Percentiles rank a stretch among this genome's conserved stretches.
phyloP scores from a whole-genome alignment of 2,329 filamentous ascomycete species.

The Pseudopyrenochaeta lycopersici region DNA sequence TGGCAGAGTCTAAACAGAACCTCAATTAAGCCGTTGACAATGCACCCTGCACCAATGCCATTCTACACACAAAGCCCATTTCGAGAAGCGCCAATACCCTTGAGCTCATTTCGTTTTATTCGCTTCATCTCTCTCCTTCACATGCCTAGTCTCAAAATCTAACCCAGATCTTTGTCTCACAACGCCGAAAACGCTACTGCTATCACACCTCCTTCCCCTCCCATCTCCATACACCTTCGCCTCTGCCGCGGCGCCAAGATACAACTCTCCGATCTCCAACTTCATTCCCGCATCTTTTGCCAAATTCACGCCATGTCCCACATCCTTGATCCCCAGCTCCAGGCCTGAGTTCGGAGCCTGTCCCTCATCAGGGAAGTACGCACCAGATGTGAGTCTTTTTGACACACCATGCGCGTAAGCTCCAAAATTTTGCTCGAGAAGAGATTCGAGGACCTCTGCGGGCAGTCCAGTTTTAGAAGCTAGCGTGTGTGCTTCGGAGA shows the following conservation, averaged over 20 bases:
- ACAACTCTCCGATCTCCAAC: slow-evolving; percentile 55
- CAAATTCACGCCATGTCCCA: slow-evolving; percentile 58
- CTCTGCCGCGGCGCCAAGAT: slow-evolving; percentile 54
- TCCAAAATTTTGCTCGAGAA: slow-evolving; percentile 50
- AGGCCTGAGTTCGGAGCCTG: slow-evolving; percentile 59
- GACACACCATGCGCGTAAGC: slow-evolving; percentile 35
- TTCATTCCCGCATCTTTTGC: slow-evolving; percentile 52
- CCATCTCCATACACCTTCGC: slow-evolving; percentile 52
- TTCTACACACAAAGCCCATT: too few species aligned
- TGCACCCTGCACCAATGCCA: too few species aligned
- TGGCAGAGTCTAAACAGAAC: too few species aligned
- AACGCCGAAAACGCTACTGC: slow-evolving; percentile 61
- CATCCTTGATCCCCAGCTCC: slow-evolving; percentile 62
- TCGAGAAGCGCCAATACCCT: neutral
- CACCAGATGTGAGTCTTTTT: slow-evolving; percentile 35
- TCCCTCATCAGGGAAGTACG: slow-evolving; percentile 33
- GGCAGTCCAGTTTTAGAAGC: slow-evolving; percentile 58
- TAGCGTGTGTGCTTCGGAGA: slow-evolving; percentile 61
- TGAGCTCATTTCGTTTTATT: neutral
- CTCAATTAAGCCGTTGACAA: too few species aligned
- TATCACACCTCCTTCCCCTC: slow-evolving; percentile 55
- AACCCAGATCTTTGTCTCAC: slow-evolving; percentile 56
- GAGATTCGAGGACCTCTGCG: slow-evolving; percentile 51
- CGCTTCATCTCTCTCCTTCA: slow-evolving; percentile 30
- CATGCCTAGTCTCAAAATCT: slow-evolving; percentile 54